Base-by-base conservation (phyloP, 2,329 filamentous ascomycete species). In the Hypoxylon sp. region DNA sequence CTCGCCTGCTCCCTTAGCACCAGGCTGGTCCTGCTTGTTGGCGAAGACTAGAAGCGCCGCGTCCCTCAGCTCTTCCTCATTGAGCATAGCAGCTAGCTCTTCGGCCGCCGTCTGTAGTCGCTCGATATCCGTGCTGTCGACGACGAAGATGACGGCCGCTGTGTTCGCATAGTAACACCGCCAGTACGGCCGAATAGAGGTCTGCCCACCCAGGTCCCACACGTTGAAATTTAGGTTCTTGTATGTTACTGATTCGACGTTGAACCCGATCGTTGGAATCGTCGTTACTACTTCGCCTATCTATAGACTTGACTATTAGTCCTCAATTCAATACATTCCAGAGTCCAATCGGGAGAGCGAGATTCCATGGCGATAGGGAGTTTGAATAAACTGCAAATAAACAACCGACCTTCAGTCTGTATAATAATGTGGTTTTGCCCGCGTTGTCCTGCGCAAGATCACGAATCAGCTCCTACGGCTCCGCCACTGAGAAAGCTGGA, bases 81-180 rank as follows among this genome's bases (percentile, higher is more conserved):
- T 97, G 70, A 99, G 83, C 96, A 99, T 99, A 14, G 94, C 93
- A 63, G 91, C 88, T 61, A 99, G 84, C 82, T 99, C 96, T 79
- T 98, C 96, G 2, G 93, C 90, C 2, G 96, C 96, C 19, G 94
- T 99, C 72, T 93, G 90, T 72, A 99, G 83, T 71, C 96, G 92
- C 77, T 98, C 95, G 77, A 98, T 97, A 85, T 99, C 96, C 74
- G 96, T 99, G 45, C 92, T 96, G 80, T 99, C 96, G 78, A 99
- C 95, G 68, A 99, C 96, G 84, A 99, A 99, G 77, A 99, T 95
- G 73, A 99, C 96, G 17, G 96, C 96, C 30, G 96, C 95, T 0
- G 96, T 99, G 84, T 99, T 98, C 79, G 94, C 93, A 79, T 98
- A 99, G 86, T 99, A 99, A 84, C 96, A 99, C 80, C 96, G 89